A percentile compares a stretch with the other conserved stretches of the same genome.
Evolutionary conservation across 352 stramenopile genomes (phyloP).

Genomic region (Globisporangium abappressorium): DNA sequence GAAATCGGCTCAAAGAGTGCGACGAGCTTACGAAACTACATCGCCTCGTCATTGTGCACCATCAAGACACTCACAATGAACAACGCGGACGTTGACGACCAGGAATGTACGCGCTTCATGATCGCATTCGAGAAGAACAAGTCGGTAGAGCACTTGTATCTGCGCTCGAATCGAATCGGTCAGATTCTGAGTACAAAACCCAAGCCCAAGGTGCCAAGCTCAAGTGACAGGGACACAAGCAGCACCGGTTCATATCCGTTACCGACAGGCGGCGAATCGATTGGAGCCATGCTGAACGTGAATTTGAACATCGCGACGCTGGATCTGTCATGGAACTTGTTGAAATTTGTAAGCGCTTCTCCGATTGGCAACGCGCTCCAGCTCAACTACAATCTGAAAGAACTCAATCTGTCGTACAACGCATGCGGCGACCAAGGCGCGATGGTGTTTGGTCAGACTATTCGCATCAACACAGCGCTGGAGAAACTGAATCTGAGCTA

Average conservation of each 20-base stretch:
- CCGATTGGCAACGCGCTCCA: slow-evolving; percentile 52
- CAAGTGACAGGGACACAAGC: neutral
- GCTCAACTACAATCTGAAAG: slow-evolving; percentile 61
- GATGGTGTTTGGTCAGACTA: slow-evolving; percentile 49
- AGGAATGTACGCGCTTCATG: slow-evolving; percentile 69
- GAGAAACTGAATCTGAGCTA: slow-evolving; percentile 51
- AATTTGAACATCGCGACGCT: slow-evolving; percentile 71
- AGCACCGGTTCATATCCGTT: slow-evolving; percentile 11
- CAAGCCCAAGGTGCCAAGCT: slow-evolving; percentile 4
- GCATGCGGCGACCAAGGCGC: slow-evolving; percentile 51
- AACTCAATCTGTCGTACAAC: slow-evolving; percentile 71
- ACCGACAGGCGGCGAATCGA: slow-evolving; percentile 63
- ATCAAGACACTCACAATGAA: slow-evolving; percentile 52
- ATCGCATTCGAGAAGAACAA: slow-evolving; percentile 73
- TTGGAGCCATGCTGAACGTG: slow-evolving; percentile 77
- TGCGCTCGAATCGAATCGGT: slow-evolving; percentile 76
- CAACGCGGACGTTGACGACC: slow-evolving; percentile 53
- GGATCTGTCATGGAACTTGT: slow-evolving; percentile 85
- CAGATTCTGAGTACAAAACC: slow-evolving; percentile 34
- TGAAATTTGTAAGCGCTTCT: slow-evolving; percentile 35
- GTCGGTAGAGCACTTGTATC: slow-evolving; percentile 53
- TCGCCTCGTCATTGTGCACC: slow-evolving; percentile 61
- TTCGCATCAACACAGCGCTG: slow-evolving; percentile 49
- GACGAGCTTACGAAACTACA: slow-evolving; percentile 48
- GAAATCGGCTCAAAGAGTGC: slow-evolving; percentile 45